These are phyloP conservation scores for Nepenthes mirabilis DNA, from an alignment of 148 eudicot species.

Conservation along the genomic window DNA sequence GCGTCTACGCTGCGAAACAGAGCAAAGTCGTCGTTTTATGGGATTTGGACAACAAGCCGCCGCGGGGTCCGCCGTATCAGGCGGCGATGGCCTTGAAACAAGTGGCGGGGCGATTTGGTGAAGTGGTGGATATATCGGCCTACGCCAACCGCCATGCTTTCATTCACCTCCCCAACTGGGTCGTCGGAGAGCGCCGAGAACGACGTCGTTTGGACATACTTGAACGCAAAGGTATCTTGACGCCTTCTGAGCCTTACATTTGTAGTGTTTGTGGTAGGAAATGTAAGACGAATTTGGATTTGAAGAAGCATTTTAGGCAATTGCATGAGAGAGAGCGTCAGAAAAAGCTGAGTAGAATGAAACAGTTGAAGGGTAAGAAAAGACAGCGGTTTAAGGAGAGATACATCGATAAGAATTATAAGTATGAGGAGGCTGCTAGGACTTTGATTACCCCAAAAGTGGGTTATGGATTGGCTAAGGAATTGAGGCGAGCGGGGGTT, in stretches of 20 bases:
- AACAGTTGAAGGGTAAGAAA: slow-evolving; percentile 70
- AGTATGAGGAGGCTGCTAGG: slow-evolving; percentile 68
- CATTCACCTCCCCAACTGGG: slow-evolving; percentile 66
- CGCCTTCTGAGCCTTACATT: slow-evolving; percentile 30
- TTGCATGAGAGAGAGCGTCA: slow-evolving; percentile 77
- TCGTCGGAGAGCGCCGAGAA: slow-evolving; percentile 43
- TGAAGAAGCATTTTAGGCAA: slow-evolving; percentile 66
- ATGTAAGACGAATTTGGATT: slow-evolving; percentile 50
- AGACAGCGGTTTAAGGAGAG: slow-evolving; percentile 65
- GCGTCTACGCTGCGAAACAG: slow-evolving; percentile 43
- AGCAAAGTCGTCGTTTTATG: slow-evolving; percentile 66
- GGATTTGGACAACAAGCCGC: slow-evolving; percentile 91
- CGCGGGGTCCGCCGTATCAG: slow-evolving; percentile 67
- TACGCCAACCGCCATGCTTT: slow-evolving; percentile 90
- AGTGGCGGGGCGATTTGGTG: slow-evolving; percentile 52
- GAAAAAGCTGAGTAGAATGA: slow-evolving; percentile 66
- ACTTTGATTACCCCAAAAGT: slow-evolving; percentile 44
- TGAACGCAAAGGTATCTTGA: slow-evolving; percentile 38
- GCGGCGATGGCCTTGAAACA: slow-evolving; percentile 43
- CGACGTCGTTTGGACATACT: slow-evolving; percentile 35
- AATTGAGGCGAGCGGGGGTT: slow-evolving; percentile 81
- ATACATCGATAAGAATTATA: slow-evolving; percentile 39
- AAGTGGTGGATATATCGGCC: slow-evolving; percentile 53
- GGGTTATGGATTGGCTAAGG: slow-evolving; percentile 64
- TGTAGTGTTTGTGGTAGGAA: slow-evolving; percentile 83